Conservation (phyloP, 2,329 filamentous ascomycete species). For the Colletotrichum coccodes region DNA sequence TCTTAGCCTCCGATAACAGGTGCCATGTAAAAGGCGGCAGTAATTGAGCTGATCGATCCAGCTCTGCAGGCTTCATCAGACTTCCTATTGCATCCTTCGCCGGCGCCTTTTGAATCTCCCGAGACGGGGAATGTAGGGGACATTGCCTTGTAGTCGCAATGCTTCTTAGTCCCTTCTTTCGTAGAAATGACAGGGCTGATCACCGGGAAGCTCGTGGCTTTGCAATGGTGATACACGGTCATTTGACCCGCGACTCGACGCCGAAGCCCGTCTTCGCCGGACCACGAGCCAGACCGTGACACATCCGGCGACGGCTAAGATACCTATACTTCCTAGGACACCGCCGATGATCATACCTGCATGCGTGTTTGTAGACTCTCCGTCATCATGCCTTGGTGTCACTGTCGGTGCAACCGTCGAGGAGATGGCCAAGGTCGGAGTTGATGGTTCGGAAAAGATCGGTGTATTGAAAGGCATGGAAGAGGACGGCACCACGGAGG, state of each 20-base stretch:
- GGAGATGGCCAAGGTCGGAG: background rate
- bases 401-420: background rate
- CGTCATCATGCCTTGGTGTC: too few species aligned
- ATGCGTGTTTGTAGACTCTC: background rate
- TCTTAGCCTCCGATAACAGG: too few species aligned
- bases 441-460: background rate
- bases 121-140: background rate
- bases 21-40: background rate
- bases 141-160: background rate
- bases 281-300: slow-evolving; percentile 8
- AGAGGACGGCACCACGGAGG: background rate
- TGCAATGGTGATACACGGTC: background rate
- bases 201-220: background rate
- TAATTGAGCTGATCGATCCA: background rate
- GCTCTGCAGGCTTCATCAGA: slow-evolving; percentile 15
- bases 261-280: background rate
- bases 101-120: background rate
- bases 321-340: slow-evolving; percentile 1
- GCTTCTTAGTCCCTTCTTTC: background rate
- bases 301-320: slow-evolving; percentile 12
- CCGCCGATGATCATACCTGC: slow-evolving; percentile 17
- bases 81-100: background rate
- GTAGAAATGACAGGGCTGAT: background rate
- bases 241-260: background rate
- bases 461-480: background rate